Evolutionary conservation across 495 filamentous ascomycete species (phyloP).

Genomic region (Podospora pseudoanserina): DNA sequence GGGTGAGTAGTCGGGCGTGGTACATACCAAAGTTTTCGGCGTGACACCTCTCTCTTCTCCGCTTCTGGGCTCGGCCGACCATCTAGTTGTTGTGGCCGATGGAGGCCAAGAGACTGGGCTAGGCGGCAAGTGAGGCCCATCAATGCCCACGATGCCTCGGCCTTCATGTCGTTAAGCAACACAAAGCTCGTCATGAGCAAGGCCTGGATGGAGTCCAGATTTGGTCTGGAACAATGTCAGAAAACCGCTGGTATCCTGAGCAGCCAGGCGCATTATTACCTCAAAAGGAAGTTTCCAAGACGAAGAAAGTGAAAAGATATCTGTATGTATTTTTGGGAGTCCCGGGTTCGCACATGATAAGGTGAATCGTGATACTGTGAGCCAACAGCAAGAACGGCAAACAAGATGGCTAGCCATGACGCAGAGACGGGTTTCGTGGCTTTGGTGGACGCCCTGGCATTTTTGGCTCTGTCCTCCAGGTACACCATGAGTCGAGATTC

Average conservation of each 20-base stretch:
- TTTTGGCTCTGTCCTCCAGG: conserved; percentile 60
- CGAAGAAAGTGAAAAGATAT: conserved; percentile 55
- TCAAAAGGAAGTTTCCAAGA: conserved; percentile 50
- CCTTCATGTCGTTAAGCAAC: conserved; percentile 57
- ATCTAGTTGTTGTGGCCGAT: conserved; percentile 41
- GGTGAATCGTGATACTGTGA: conserved; percentile 75
- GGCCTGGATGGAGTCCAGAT: conserved; percentile 56
- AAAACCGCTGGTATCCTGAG: not conserved
- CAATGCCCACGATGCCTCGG: conserved; percentile 56
- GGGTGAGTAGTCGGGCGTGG: too few relatives aligned
- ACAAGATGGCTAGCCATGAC: conserved; percentile 69
- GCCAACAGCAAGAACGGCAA: conserved; percentile 74
- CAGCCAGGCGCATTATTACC: conserved; percentile 24
- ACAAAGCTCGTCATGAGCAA: conserved; percentile 53
- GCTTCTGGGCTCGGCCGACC: conserved; percentile 35
- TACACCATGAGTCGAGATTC: conserved; percentile 64
- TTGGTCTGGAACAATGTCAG: conserved; percentile 37
- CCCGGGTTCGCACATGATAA: conserved; percentile 49
- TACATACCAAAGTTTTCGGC: conserved; percentile 45
- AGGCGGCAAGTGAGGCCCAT: conserved; percentile 53
- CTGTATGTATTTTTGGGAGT: conserved; percentile 54
- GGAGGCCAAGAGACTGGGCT: conserved; percentile 53
- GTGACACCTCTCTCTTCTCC: conserved; percentile 41
- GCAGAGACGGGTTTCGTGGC: conserved; percentile 55
- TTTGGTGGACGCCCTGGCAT: conserved; percentile 46